These are phyloP conservation scores for Pelargonium australe DNA, from an alignment of 441 rosid genomes.

Conservation along the genomic window DNA sequence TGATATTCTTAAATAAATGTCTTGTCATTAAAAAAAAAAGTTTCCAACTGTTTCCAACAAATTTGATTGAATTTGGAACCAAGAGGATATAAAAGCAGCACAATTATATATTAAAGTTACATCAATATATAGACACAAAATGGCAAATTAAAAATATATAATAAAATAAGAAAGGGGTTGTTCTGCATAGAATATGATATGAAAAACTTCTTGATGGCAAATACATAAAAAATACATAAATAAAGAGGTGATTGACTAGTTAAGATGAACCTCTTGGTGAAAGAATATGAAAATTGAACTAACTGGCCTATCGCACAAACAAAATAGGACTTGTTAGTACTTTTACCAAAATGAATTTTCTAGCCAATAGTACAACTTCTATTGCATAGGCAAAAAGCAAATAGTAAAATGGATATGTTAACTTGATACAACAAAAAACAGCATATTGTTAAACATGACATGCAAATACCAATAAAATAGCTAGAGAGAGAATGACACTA, in stretches of 20 bases:
- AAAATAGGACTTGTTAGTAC: background rate
- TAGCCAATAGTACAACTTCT: no score
- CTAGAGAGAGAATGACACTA: slow-evolving; percentile 25
- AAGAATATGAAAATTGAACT: background rate
- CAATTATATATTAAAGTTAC: background rate
- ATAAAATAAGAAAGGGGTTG: no score
- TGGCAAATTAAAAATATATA: no score
- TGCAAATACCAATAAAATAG: slow-evolving; percentile 21
- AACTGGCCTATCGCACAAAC: background rate
- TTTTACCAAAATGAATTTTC: no score
- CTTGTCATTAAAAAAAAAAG: background rate
- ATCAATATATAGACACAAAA: no score
- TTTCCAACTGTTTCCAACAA: background rate
- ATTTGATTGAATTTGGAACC: background rate
- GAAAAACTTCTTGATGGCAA: background rate
- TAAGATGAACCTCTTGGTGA: background rate
- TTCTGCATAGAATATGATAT: no score
- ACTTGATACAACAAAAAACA: background rate
- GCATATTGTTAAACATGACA: slow-evolving; percentile 9
- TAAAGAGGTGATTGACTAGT: background rate
- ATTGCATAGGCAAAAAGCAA: background rate
- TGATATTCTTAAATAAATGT: background rate
- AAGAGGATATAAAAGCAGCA: background rate
- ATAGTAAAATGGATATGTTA: background rate
- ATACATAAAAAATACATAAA: background rate